phyloP scores from a whole-genome alignment of 2,329 filamentous ascomycete genomes.

The Cladophialophora chaetospira region DNA sequence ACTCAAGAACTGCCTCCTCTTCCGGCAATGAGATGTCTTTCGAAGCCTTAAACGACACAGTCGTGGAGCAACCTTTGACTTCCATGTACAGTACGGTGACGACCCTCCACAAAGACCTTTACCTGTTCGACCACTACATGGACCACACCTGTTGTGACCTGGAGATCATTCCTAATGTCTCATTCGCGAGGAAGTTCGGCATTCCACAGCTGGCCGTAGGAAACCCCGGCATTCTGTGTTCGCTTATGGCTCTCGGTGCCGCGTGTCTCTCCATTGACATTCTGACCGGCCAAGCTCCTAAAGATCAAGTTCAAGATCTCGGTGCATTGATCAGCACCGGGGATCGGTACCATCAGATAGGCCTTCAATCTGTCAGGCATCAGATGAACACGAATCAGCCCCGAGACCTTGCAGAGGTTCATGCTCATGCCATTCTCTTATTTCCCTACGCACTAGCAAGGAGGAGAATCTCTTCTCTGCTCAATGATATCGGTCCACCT shows the following conservation, averaged over 20 bases:
- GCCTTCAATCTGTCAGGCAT: background rate
- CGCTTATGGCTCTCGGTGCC: conserved; percentile 2
- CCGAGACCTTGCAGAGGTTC: conserved; percentile 6
- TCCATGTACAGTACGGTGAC: too few species aligned
- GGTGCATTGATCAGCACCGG: conserved; percentile 1
- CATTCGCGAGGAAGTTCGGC: background rate
- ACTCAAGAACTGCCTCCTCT: too few species aligned
- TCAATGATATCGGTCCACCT: background rate
- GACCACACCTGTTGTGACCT: conserved; percentile 3
- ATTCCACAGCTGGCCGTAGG: conserved; percentile 5
- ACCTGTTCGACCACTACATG: conserved; percentile 17
- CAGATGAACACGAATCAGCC: background rate
- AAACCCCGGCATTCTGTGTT: conserved; percentile 5
- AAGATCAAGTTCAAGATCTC: background rate
- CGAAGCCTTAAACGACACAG: background rate
- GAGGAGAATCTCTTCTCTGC: conserved; percentile 9
- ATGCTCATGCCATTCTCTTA: conserved; percentile 9
- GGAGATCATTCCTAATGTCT: background rate
- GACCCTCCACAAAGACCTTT: conserved; percentile 5
- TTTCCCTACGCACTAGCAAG: conserved; percentile 14
- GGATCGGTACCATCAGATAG: conserved; percentile 11
- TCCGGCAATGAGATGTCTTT: background rate
- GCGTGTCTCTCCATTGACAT: conserved; percentile 6
- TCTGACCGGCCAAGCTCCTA: background rate
- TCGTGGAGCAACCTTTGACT: background rate